phyloP scores from a whole-genome alignment of 208 protist genomes.

The Phytomonas sp. region DNA sequence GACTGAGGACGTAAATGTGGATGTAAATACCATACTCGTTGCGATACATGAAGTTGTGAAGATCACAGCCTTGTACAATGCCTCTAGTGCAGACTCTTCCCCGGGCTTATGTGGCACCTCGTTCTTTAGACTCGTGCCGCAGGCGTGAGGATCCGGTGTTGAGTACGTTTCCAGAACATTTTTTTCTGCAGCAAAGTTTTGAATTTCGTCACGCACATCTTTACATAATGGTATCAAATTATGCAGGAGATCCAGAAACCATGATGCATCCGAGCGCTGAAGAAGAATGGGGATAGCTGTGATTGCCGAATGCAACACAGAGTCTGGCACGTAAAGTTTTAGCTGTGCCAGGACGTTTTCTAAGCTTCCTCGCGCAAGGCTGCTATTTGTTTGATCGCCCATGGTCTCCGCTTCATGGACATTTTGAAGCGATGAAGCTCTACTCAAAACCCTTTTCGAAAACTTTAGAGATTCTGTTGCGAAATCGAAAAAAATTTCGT shows the following conservation, averaged over 20 bases:
- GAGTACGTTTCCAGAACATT: not conserved
- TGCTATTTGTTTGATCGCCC: not conserved
- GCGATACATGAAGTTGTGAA: not conserved
- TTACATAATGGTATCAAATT: constrained; percentile 21
- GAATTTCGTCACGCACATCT: not conserved
- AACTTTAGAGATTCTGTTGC: not conserved
- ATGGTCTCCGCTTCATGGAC: not conserved
- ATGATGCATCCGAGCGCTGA: constrained; percentile 41
- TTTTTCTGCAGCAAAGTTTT: not conserved
- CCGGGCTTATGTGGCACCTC: not conserved
- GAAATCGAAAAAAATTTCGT: not conserved
- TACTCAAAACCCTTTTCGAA: not conserved
- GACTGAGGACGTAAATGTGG: not conserved
- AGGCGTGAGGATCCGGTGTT: not conserved
- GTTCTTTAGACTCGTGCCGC: not conserved
- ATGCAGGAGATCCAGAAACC: constrained; percentile 51
- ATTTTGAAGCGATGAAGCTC: not conserved
- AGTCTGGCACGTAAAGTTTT: not conserved
- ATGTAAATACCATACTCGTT: not conserved
- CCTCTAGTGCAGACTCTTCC: not conserved
- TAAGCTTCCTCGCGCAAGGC: not conserved
- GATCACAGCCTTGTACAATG: not conserved
- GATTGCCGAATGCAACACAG: constrained; percentile 48
- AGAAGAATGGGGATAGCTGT: constrained; percentile 62
- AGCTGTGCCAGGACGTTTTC: not conserved